These are phyloP conservation scores for Plicaturopsis crispa DNA, from an alignment of 768 basidiomycete genomes.

Conservation along the genomic window DNA sequence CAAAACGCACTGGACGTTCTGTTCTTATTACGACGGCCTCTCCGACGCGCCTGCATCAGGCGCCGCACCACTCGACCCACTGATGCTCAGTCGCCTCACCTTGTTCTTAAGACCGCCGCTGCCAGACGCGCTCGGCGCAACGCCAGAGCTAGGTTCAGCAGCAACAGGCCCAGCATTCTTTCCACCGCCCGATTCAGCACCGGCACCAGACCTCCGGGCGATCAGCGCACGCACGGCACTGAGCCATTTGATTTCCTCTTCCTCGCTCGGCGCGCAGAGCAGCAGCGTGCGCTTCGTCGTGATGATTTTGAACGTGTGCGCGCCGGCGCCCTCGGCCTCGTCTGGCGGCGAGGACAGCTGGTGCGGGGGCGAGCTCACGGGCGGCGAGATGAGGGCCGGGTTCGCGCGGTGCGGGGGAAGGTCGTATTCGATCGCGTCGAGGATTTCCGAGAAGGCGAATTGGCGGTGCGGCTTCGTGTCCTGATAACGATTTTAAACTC, in stretches of 20 bases:
- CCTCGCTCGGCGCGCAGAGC: slow-evolving; percentile 91
- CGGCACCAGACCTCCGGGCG: slow-evolving; percentile 53
- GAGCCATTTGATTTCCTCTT: slow-evolving; percentile 98
- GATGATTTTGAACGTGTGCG: slow-evolving; percentile 89
- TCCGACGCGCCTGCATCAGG: no score
- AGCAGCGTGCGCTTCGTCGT: slow-evolving; percentile 87
- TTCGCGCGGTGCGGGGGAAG: slow-evolving; percentile 47
- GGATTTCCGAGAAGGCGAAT: slow-evolving; percentile 76
- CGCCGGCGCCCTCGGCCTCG: slow-evolving; percentile 36
- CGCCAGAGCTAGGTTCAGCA: slow-evolving; percentile 8
- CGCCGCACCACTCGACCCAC: slow-evolving; percentile 26
- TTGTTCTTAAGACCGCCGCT: slow-evolving; percentile 35
- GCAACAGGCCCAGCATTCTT: slow-evolving; percentile 9
- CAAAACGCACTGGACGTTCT: background rate
- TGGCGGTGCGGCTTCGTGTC: slow-evolving; percentile 85
- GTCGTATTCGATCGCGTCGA: slow-evolving; percentile 90
- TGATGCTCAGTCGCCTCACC: slow-evolving; percentile 39
- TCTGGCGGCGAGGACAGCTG: slow-evolving; percentile 24
- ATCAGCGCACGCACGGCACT: slow-evolving; percentile 91
- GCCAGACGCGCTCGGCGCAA: slow-evolving; percentile 15
- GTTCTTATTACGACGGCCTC: no score
- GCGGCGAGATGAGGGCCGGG: slow-evolving; percentile 26
- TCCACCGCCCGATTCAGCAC: slow-evolving; percentile 40
- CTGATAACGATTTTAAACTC: slow-evolving; percentile 31
- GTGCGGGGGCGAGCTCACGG: slow-evolving; percentile 23